Evolutionary conservation across 192 early-diverging fungal species (phyloP), one percentile per base, ranked within the genome.

Genomic region (Umbelopsis isabellina): DNA sequence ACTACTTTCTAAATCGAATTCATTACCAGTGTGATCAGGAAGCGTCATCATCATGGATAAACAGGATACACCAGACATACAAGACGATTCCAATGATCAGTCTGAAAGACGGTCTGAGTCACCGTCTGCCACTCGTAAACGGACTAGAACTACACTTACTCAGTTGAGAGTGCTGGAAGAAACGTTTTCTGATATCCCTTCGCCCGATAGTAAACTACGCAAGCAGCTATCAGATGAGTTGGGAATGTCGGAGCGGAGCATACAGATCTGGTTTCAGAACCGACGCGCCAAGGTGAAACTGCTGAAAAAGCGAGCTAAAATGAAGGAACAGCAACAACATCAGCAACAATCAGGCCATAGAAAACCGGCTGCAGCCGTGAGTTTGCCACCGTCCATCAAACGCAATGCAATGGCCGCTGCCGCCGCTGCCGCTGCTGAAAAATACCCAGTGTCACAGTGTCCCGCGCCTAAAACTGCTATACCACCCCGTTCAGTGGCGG

Each of bases 211-310:
- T 45, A 85, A 87, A 55, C 76, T 86, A 27, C 84, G 91, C 7
- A 83, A 90, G 55, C 80, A 82, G 15, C 76, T 93, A 18, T 84
- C 87, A 46, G 85, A 90, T 73, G 75, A 81, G 35, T 75, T 91
- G 30, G 84, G 85, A 53, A 89, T 93, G 88, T 84, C 86, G 11
- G 79, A 83, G 53, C 85, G 91, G 27, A 82, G 88, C 50, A 87
- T 93, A 52, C 91, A 93, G 72, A 90, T 93, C 58, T 93, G 91
- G 91, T 93, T 93, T 75, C 91, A 93, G 74, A 93, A 93, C 76
- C 75, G 88, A 61, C 75, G 91, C 16, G 90, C 90, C 41, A 93
- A 93, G 69, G 81, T 89, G 50, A 92, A 92, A 81, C 83, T 84
- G 65, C 78, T 86, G 20, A 72, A 78, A 23, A 48, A 68, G 22